Conservation (phyloP, 1,284 basidiomycete genomes). For the Rhodotorula sp. region DNA sequence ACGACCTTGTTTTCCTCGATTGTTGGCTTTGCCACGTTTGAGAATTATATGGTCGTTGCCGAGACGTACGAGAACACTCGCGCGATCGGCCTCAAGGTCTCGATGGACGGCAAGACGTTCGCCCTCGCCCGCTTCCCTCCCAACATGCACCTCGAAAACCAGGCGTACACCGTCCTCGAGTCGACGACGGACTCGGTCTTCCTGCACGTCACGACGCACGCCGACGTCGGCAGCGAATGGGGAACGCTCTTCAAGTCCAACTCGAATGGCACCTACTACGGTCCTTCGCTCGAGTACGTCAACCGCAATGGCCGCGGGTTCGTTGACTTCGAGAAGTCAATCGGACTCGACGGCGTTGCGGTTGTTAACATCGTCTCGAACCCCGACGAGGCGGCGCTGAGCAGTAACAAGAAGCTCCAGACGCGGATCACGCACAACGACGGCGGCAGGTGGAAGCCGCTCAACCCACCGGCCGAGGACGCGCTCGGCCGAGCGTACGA, state of each 20-base stretch:
- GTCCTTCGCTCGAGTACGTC: slow-evolving; percentile 77
- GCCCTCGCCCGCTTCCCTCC: slow-evolving; percentile 86
- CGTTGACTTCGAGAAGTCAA: slow-evolving; percentile 98
- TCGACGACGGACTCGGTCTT: slow-evolving; percentile 91
- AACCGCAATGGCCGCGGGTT: slow-evolving; percentile 84
- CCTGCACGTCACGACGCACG: slow-evolving; percentile 89
- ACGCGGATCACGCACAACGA: slow-evolving; percentile 95
- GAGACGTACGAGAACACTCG: slow-evolving; percentile 66
- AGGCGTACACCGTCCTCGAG: slow-evolving; percentile 93
- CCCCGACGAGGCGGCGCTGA: slow-evolving; percentile 68
- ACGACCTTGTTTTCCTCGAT: slow-evolving; percentile 78
- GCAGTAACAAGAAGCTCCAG: slow-evolving; percentile 73
- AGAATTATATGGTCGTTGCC: slow-evolving; percentile 90
- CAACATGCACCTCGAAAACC: slow-evolving; percentile 79
- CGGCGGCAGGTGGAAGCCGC: slow-evolving; percentile 80
- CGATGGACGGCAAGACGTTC: slow-evolving; percentile 81
- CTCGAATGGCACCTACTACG: slow-evolving; percentile 96
- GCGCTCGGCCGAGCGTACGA: slow-evolving; percentile 71
- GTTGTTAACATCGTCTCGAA: slow-evolving; percentile 88
- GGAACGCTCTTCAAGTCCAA: slow-evolving; percentile 95
- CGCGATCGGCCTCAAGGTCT: slow-evolving; percentile 80
- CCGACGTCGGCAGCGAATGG: slow-evolving; percentile 70
- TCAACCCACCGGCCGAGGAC: slow-evolving; percentile 72
- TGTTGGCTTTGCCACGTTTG: slow-evolving; percentile 94
- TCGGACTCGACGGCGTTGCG: slow-evolving; percentile 91